Conservation (phyloP, 345 rosid genomes). For the Eucalyptus leucophloia region DNA sequence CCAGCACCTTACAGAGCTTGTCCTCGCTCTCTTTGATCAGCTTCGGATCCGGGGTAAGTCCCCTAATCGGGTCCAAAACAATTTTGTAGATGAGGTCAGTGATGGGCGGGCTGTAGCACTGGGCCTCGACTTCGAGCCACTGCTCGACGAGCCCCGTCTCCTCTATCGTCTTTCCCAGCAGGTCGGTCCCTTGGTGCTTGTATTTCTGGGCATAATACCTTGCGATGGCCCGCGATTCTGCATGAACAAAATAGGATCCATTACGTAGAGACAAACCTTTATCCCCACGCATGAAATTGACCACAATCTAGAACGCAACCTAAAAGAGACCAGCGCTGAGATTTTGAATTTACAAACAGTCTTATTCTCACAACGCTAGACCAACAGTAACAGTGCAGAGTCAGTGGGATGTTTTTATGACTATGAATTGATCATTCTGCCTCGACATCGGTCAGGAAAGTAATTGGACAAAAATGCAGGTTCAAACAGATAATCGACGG, state of each 20-base stretch:
- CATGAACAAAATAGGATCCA: background rate
- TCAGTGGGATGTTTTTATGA: background rate
- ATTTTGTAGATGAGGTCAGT: slow-evolving; percentile 18
- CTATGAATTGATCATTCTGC: background rate
- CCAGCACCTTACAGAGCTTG: slow-evolving; percentile 40
- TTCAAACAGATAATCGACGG: background rate
- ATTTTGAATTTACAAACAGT: background rate
- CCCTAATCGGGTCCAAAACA: slow-evolving; percentile 20
- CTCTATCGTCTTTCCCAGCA: slow-evolving; percentile 26
- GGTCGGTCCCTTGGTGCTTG: slow-evolving; percentile 30
- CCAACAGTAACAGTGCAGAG: background rate
- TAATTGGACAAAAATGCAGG: background rate
- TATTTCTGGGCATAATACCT: slow-evolving; percentile 64
- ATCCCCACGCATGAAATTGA: background rate
- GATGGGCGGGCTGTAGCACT: slow-evolving; percentile 37
- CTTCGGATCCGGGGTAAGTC: slow-evolving; percentile 35
- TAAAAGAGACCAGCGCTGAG: background rate
- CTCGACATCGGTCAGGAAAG: background rate
- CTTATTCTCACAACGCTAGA: background rate
- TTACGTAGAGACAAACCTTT: background rate
- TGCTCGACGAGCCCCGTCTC: slow-evolving; percentile 55
- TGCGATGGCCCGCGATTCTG: slow-evolving; percentile 68
- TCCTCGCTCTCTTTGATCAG: slow-evolving; percentile 53
- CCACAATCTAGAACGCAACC: background rate
- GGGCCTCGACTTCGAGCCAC: slow-evolving; percentile 67